Conservation (phyloP, 2,329 filamentous ascomycete species). For the Elsinoe fawcettii region DNA sequence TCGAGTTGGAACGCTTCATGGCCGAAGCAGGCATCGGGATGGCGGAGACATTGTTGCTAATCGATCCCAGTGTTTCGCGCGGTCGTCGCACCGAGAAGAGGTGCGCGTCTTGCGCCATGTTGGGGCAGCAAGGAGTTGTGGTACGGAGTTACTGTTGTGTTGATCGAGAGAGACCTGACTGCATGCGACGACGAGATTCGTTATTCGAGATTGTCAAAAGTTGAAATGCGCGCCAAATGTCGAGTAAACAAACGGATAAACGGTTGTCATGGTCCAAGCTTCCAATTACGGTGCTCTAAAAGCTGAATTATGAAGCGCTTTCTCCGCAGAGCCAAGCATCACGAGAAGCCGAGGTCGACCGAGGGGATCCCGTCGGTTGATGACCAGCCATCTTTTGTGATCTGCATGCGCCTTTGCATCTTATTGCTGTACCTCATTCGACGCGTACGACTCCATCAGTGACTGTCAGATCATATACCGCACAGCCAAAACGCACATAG, state of each 20-base stretch:
- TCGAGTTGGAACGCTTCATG: slow-evolving; percentile 85
- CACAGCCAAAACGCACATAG: no score
- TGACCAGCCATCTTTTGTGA: slow-evolving; percentile 12
- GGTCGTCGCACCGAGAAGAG: slow-evolving; percentile 87
- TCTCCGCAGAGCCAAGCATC: background rate
- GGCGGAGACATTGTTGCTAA: slow-evolving; percentile 66
- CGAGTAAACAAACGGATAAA: slow-evolving; percentile 16
- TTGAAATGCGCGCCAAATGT: slow-evolving; percentile 7
- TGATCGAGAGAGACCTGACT: background rate
- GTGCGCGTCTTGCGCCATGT: slow-evolving; percentile 79
- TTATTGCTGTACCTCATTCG: no score
- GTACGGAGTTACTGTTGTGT: background rate
- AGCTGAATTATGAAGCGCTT: background rate
- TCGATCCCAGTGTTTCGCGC: slow-evolving; percentile 83
- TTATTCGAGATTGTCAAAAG: background rate
- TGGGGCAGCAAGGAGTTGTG: slow-evolving; percentile 21
- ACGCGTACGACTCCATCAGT: no score
- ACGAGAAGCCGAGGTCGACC: slow-evolving; percentile 10
- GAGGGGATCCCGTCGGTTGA: background rate
- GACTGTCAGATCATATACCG: no score
- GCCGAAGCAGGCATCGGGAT: slow-evolving; percentile 88
- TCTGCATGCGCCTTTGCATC: no score
- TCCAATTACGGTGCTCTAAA: background rate
- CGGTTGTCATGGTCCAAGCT: slow-evolving; percentile 11
- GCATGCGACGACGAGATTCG: background rate